Evolutionary conservation across 2,329 filamentous ascomycete species (phyloP).

Genomic region (Karstenula rhodostoma): DNA sequence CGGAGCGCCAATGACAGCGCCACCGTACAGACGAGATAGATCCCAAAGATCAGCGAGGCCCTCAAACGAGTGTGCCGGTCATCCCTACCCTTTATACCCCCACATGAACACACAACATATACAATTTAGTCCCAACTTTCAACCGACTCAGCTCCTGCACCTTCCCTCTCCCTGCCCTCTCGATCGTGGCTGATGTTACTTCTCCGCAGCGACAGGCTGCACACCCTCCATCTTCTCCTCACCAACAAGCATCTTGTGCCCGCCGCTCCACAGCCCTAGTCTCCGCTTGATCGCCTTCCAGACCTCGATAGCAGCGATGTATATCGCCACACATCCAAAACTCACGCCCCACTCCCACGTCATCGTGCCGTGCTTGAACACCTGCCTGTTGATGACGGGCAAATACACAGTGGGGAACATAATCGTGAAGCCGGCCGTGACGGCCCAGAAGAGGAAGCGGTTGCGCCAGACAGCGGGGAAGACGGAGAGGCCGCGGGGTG

Average conservation of each 20-base stretch:
- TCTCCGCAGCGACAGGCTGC: not conserved
- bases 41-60: conserved; percentile 5
- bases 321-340: conserved; percentile 51
- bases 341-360: conserved; percentile 58
- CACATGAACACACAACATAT: not conserved
- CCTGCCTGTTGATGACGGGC: conserved; percentile 54
- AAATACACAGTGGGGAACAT: conserved; percentile 57
- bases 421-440: conserved; percentile 50
- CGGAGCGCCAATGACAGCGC: conserved; percentile 10
- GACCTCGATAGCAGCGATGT: conserved; percentile 52
- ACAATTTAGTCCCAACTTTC: conserved; percentile 15
- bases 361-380: conserved; percentile 56
- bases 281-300: conserved; percentile 57
- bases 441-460: conserved; percentile 56
- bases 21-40: conserved; percentile 5
- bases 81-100: not conserved
- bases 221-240: conserved; percentile 40
- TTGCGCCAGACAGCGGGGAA: conserved; percentile 53
- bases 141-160: not conserved
- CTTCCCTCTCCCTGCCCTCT: not conserved
- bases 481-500: conserved; percentile 41
- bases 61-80: conserved; percentile 6
- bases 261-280: conserved; percentile 45
- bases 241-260: conserved; percentile 37
- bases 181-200: not conserved